Base-by-base conservation (phyloP, 768 basidiomycete species). In the Epithele typhae region DNA sequence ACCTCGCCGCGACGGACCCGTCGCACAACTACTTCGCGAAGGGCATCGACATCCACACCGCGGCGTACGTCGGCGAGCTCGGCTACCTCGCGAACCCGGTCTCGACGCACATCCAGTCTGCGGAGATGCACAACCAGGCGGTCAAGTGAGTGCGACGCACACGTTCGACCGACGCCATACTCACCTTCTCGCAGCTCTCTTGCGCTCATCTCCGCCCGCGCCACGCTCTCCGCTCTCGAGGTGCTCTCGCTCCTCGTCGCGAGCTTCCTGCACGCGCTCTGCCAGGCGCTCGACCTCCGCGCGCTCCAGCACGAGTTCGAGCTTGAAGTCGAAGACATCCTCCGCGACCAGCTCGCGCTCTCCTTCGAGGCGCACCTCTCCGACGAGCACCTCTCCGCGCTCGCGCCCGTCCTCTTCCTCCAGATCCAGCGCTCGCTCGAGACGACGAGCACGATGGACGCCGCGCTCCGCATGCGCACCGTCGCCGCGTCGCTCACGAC, bases 41-140 rank as follows among this genome's bases (percentile, higher is more conserved):
- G 67, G 91, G 91, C 2, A 68, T 92, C 30, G 91, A 93, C 55
- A 92, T 93, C 50, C 86, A 82, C 35, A 75, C 79, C 5, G 89
- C 91, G 8, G 83, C 91, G 0, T 92, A 93, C 60, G 77, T 83
- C 2, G 73, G 83, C 37, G 91, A 93, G 64, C 77, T 93, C 25
- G 90, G 89, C 23, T 83, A 77, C 59, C 75, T 92, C 21, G 90
- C 86, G 17, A 87, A 79, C 68, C 89, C 91, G 0, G 89, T 92
- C 10, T 85, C 84, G 3, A 88, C 87, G 0, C 84, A 87, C 55
- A 80, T 90, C 40, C 88, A 92, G 58, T 85, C 84, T 2, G 90
- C 90, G 1, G 90, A 93, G 67, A 89, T 92, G 86, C 87, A 91
- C 60, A 93, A 93, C 56, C 91, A 93, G 64, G 86, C 91, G 36